phyloP scores from a whole-genome alignment of 306 rosid genomes.

The Crotalaria pallida region DNA sequence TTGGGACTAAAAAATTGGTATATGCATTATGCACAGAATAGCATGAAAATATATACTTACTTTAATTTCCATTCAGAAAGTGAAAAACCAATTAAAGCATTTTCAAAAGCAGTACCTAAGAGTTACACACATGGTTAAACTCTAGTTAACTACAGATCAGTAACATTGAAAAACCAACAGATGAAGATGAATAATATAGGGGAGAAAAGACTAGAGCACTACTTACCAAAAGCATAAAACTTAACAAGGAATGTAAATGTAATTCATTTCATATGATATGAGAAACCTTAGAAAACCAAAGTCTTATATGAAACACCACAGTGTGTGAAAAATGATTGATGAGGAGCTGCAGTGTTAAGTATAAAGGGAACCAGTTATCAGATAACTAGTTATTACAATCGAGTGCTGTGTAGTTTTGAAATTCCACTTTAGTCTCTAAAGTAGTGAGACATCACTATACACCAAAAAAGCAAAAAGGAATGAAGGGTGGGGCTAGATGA shows the following conservation, averaged over 20 bases:
- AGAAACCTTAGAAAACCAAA: constrained; percentile 29
- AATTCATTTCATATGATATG: neutral
- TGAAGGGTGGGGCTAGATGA: neutral
- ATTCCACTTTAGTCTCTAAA: constrained; percentile 28
- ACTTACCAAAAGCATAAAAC: constrained; percentile 22
- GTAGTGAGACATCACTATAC: constrained; percentile 34
- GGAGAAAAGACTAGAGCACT: neutral
- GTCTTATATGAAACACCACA: constrained; percentile 28
- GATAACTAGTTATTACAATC: constrained; percentile 20
- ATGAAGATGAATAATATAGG: neutral
- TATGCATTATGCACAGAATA: neutral
- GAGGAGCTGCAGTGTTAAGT: constrained; percentile 47
- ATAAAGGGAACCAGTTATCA: constrained; percentile 67
- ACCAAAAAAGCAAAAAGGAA: constrained; percentile 22
- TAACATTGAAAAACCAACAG: constrained; percentile 5
- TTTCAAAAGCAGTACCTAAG: constrained; percentile 18
- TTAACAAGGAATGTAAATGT: constrained; percentile 28
- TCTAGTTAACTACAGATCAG: constrained; percentile 27
- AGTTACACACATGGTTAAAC: neutral
- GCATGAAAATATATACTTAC: neutral
- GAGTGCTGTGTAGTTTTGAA: neutral
- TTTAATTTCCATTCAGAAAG: neutral
- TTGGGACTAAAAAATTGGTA: neutral
- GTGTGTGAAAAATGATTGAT: constrained; percentile 44
- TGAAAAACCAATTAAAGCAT: constrained; percentile 9